Evolutionary conservation across 2,329 filamentous ascomycete genomes (phyloP).

Genomic region (Sporothrix phasma): DNA sequence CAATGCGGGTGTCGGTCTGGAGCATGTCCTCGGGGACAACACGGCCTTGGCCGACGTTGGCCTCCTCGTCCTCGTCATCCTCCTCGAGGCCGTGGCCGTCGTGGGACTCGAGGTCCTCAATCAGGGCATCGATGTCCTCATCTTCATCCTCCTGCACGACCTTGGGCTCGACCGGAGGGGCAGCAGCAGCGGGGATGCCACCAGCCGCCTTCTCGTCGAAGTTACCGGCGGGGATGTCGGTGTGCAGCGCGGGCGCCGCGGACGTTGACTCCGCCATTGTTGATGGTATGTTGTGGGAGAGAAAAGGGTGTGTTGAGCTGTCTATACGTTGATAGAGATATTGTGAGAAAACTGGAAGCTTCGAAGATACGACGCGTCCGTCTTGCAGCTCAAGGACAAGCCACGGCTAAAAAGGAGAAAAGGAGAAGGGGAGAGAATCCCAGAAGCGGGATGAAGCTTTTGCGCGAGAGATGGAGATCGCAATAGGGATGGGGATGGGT

Average conservation of each 20-base stretch:
- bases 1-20: conserved; percentile 58
- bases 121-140: conserved; percentile 77
- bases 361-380: conserved; percentile 10
- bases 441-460: conserved; percentile 3
- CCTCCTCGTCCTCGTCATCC: conserved; percentile 46
- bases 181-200: conserved; percentile 17
- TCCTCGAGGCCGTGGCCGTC: conserved; percentile 58
- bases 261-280: conserved; percentile 47
- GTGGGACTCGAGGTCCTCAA: conserved; percentile 76
- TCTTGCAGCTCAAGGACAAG: conserved; percentile 16
- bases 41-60: conserved; percentile 41
- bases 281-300: conserved; percentile 25
- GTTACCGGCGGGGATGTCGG: conserved; percentile 53
- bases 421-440: conserved; percentile 6
- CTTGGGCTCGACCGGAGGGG: conserved; percentile 32
- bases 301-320: conserved; percentile 16
- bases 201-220: conserved; percentile 51
- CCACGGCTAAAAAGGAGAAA: conserved; percentile 5
- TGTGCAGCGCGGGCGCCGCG: conserved; percentile 48
- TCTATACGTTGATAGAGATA: conserved; percentile 13
- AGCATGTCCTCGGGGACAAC: conserved; percentile 57
- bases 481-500: conserved; percentile 9
- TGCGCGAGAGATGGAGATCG: conserved; percentile 14
- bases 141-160: conserved; percentile 57
- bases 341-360: conserved; percentile 15